These are phyloP conservation scores for Cyberlindnera galapagoensis DNA, from an alignment of 805 yeast species.

Conservation along the genomic window DNA sequence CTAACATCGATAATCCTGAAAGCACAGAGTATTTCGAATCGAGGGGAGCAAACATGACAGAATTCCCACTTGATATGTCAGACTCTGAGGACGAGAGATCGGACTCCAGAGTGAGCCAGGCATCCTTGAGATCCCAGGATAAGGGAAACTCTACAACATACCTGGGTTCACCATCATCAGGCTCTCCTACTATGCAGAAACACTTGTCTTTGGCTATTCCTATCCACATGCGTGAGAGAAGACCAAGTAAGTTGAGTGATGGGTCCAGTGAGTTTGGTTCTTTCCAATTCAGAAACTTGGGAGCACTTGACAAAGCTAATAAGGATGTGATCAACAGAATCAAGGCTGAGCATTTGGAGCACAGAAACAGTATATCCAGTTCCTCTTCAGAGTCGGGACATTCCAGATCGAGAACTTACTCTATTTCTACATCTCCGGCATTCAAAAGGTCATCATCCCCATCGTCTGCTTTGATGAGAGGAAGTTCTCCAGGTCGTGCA, in stretches of 20 bases:
- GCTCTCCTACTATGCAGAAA: constrained; percentile 26
- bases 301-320: constrained; percentile 88
- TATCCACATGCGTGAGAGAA: constrained; percentile 56
- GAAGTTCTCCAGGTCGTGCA: constrained; percentile 27
- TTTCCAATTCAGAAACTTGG: constrained; percentile 81
- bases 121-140: constrained; percentile 5
- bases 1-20: constrained; percentile 71
- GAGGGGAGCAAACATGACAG: constrained; percentile 76
- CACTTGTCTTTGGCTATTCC: constrained; percentile 44
- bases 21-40: constrained; percentile 86
- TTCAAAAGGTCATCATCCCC: constrained; percentile 45
- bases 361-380: constrained; percentile 31
- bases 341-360: constrained; percentile 66
- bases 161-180: constrained; percentile 26
- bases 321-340: constrained; percentile 86
- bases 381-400: constrained; percentile 29
- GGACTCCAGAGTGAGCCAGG: not conserved
- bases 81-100: constrained; percentile 21
- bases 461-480: constrained; percentile 23
- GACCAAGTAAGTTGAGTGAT: constrained; percentile 68
- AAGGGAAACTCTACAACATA: constrained; percentile 11
- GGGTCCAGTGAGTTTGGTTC: constrained; percentile 75
- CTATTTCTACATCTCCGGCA: constrained; percentile 29
- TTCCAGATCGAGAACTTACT: constrained; percentile 25
- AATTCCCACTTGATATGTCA: constrained; percentile 42